Conservation (phyloP, 768 basidiomycete genomes). For the Nidularia sp. region DNA sequence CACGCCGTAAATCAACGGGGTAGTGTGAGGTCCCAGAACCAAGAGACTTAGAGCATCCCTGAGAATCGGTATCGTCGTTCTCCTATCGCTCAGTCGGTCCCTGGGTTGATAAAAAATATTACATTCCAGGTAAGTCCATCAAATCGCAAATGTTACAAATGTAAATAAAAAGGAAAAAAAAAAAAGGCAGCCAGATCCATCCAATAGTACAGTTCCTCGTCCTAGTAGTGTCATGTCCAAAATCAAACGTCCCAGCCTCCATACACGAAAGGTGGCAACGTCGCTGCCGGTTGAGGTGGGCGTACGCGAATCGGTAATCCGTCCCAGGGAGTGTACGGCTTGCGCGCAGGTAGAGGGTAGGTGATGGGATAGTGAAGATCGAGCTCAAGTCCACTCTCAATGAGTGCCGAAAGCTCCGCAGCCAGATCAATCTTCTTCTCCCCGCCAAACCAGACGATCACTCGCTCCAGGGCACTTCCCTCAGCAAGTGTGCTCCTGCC, state of each 20-base stretch:
- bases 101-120: too few species aligned
- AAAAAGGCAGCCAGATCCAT: too few species aligned
- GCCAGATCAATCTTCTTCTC: neutral
- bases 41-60: too few species aligned
- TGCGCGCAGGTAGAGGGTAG: neutral
- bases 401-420: neutral
- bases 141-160: too few species aligned
- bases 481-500: neutral
- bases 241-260: neutral
- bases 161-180: too few species aligned
- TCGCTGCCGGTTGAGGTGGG: neutral
- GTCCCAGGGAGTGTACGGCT: neutral
- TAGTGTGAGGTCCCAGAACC: too few species aligned
- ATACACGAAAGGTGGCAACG: neutral
- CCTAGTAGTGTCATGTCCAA: neutral
- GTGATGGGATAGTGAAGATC: neutral
- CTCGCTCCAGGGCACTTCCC: neutral
- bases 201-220: too few species aligned
- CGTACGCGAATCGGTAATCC: neutral
- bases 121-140: too few species aligned
- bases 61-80: too few species aligned
- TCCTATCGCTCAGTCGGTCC: too few species aligned
- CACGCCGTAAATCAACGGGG: too few species aligned
- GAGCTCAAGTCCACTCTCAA: neutral
- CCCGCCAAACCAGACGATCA: neutral